Percentiles rank a stretch among this genome's conserved stretches.
phyloP scores from a whole-genome alignment of 805 yeast genomes.

The Wickerhamiella domercqiae region DNA sequence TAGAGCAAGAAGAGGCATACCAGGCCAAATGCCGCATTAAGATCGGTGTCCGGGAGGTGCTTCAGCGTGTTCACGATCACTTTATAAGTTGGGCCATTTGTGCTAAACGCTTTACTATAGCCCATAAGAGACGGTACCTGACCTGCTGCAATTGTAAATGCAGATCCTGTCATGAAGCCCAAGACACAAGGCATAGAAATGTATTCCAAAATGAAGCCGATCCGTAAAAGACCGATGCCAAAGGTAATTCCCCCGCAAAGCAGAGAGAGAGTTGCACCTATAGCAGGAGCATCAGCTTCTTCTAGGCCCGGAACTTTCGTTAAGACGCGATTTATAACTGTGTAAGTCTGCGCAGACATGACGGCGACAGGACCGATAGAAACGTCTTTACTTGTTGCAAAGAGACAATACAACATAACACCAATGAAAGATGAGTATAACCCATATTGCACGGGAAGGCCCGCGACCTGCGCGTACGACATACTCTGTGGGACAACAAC shows the following conservation, averaged over 20 bases:
- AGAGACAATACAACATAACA: conserved; percentile 71
- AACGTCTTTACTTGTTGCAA: conserved; percentile 91
- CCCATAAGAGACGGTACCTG: conserved; percentile 86
- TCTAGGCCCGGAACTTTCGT: conserved; percentile 29
- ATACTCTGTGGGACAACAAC: conserved; percentile 90
- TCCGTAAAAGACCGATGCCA: conserved; percentile 66
- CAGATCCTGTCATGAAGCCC: conserved; percentile 93
- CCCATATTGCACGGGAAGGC: conserved; percentile 69
- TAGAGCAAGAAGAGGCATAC: conserved; percentile 59
- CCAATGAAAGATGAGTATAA: conserved; percentile 86
- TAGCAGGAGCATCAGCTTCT: conserved; percentile 40
- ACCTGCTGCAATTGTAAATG: conserved; percentile 65
- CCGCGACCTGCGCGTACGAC: conserved; percentile 87
- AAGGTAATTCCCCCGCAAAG: conserved; percentile 75
- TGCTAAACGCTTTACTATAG: conserved; percentile 43
- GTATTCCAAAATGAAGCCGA: conserved; percentile 79
- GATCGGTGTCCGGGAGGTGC: conserved; percentile 47
- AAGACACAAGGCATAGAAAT: conserved; percentile 84
- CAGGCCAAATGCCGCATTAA: conserved; percentile 84
- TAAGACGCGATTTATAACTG: conserved; percentile 53
- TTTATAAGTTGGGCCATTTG: conserved; percentile 52
- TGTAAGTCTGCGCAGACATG: conserved; percentile 75
- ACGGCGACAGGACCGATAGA: conserved; percentile 96
- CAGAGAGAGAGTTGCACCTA: conserved; percentile 67
- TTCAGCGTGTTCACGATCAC: conserved; percentile 61